A percentile compares a stretch with the other conserved stretches of the same genome.
phyloP scores from a whole-genome alignment of 2,329 filamentous ascomycete species.

The Beauveria brongniartii region DNA sequence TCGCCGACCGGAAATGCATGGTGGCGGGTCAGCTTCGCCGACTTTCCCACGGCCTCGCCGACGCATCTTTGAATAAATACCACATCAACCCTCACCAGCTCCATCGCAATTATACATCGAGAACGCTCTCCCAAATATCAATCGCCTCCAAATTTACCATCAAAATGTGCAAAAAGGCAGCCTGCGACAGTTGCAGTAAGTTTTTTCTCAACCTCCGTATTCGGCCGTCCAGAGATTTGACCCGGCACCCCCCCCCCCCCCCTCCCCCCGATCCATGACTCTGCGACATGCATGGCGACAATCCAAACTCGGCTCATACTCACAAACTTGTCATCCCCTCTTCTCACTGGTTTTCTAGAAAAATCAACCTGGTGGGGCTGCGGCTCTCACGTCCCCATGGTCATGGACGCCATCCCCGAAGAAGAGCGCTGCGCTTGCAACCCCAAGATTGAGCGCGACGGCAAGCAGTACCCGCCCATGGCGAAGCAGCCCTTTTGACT shows the following conservation, averaged over 20 bases:
- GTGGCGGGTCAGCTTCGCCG: constrained; percentile 6
- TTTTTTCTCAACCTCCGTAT: constrained; percentile 14
- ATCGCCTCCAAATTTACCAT: not conserved
- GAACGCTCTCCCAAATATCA: too few species aligned
- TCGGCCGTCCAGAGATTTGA: too few species aligned
- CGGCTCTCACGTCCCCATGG: constrained; percentile 50
- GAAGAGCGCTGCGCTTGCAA: constrained; percentile 57
- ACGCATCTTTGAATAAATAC: not conserved
- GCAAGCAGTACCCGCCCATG: constrained; percentile 58
- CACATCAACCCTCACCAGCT: not conserved
- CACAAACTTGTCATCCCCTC: not conserved
- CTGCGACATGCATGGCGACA: not conserved
- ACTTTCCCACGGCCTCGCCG: not conserved
- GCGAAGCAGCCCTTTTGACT: constrained; percentile 36
- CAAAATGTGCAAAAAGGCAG: constrained; percentile 57
- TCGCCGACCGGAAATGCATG: not conserved
- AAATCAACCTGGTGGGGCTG: constrained; percentile 60
- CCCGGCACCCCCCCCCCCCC: too few species aligned
- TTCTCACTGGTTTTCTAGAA: constrained; percentile 27
- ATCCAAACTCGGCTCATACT: not conserved
- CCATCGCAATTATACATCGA: not conserved
- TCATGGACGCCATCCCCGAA: constrained; percentile 52
- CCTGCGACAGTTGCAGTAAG: constrained; percentile 56
- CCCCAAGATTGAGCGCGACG: constrained; percentile 53
- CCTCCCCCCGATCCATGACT: not conserved